Evolutionary conservation across 1,284 basidiomycete species (phyloP), one percentile per base, ranked within the genome.

Genomic region (Puccinia triticina): DNA sequence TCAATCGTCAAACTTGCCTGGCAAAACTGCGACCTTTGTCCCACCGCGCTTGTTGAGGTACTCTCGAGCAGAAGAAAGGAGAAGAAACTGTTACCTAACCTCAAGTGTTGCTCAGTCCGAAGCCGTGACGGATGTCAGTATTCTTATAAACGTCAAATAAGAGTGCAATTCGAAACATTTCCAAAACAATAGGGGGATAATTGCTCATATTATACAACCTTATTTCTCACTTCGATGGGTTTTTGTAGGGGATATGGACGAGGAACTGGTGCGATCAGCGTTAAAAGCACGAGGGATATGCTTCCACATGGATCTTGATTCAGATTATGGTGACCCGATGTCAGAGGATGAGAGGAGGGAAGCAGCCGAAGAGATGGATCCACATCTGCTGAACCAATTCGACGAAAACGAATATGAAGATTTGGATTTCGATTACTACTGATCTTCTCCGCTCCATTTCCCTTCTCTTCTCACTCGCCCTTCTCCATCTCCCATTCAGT

Each of bases 1-100:
- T 74, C 72, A 11, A 50, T 74, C 53, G 72, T 74, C 37, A 74
- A 74, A 74, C 46, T 74, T 0, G 72, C 72, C 29, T 74, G 72
- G 72, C n/a, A 46, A 74, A 29, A 29, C 21, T 74, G 72, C 26
- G 21, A 50, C 26, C 12, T 74, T 34, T 34, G 16, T n/a, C 34
- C 72, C n/a, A 16, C 72, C 48, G 16, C 46, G 12, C 48, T 74
- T 23, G 12, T 34, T n/a, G 32, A 53, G n/a, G 11, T 43, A 1
- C 46, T 74, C 18, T n/a, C 43, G 7, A 53, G 46, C 26, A 23
- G 26, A 32, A 50, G 21, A 34, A 18, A 48, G 7, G 29, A 37
- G 26, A 32, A 59, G 7, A 53, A n/a, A 40, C 23, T 26, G 1
- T 67, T 74, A 53, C 72, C 72, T 12, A 74, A 74, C 53, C 46